Evolutionary conservation across 2,329 filamentous ascomycete genomes (phyloP).

Genomic region (Dothistroma septosporum): DNA sequence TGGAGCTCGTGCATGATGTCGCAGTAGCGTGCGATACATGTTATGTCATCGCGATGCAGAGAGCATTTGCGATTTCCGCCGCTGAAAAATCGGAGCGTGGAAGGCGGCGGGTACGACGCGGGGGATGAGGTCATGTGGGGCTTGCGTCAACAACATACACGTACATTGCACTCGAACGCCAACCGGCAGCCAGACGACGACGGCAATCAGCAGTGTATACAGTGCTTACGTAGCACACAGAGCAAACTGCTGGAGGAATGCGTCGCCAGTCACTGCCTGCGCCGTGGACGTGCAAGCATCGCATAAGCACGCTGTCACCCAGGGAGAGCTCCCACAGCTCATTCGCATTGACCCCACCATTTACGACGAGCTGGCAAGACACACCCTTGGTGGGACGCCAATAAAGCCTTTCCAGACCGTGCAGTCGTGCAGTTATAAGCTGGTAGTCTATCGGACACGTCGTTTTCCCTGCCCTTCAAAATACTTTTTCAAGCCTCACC

Average conservation of each 20-base stretch:
- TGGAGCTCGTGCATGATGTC: not conserved
- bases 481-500: not conserved
- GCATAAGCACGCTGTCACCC: constrained; percentile 8
- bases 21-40: too few species aligned
- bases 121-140: not conserved
- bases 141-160: not conserved
- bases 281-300: constrained; percentile 1
- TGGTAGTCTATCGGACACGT: not conserved
- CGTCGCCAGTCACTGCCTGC: not conserved
- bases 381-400: not conserved
- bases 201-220: not conserved
- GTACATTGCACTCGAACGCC: not conserved
- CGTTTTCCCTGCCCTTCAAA: not conserved
- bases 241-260: not conserved
- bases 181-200: not conserved
- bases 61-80: not conserved
- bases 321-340: not conserved
- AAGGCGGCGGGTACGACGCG: not conserved
- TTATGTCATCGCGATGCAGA: constrained; percentile 8
- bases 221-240: not conserved
- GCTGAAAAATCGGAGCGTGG: not conserved
- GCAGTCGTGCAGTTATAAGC: not conserved
- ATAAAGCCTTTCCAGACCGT: not conserved
- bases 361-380: not conserved
- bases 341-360: not conserved